Conservation (phyloP, 495 filamentous ascomycete genomes). For the Penicillium roqueforti region DNA sequence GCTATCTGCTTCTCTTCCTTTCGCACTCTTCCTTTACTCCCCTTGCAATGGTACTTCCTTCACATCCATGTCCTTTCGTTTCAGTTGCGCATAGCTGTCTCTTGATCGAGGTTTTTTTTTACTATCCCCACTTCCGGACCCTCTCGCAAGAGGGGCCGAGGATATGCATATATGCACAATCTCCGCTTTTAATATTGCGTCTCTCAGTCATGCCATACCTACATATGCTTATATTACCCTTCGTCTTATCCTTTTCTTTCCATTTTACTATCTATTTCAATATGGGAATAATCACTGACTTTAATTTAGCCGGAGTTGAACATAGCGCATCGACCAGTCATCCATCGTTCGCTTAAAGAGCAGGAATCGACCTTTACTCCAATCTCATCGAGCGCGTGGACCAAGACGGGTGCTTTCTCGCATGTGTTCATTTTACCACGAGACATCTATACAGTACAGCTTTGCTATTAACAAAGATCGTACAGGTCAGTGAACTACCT, state of each 20-base stretch:
- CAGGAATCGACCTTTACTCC: conserved; percentile 9
- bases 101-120: neutral
- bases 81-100: neutral
- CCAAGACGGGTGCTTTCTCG: conserved; percentile 24
- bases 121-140: neutral
- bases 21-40: neutral
- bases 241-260: neutral
- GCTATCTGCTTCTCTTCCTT: neutral
- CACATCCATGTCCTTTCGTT: neutral
- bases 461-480: neutral
- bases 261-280: neutral
- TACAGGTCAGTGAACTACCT: conserved; percentile 14
- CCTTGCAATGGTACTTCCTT: neutral
- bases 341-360: conserved; percentile 13
- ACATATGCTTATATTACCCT: conserved; percentile 9
- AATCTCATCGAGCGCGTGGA: conserved; percentile 12
- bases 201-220: conserved; percentile 23
- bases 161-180: conserved; percentile 1
- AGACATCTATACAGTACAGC: conserved; percentile 9
- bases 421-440: conserved; percentile 2
- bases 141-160: conserved; percentile 2
- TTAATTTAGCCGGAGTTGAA: conserved; percentile 9
- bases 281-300: conserved; percentile 6
- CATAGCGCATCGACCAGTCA: conserved; percentile 17
- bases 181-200: conserved; percentile 18